A percentile compares a stretch with the other conserved stretches of the same genome.
phyloP scores from a whole-genome alignment of 805 yeast genomes.

The Wickerhamiella azyma region DNA sequence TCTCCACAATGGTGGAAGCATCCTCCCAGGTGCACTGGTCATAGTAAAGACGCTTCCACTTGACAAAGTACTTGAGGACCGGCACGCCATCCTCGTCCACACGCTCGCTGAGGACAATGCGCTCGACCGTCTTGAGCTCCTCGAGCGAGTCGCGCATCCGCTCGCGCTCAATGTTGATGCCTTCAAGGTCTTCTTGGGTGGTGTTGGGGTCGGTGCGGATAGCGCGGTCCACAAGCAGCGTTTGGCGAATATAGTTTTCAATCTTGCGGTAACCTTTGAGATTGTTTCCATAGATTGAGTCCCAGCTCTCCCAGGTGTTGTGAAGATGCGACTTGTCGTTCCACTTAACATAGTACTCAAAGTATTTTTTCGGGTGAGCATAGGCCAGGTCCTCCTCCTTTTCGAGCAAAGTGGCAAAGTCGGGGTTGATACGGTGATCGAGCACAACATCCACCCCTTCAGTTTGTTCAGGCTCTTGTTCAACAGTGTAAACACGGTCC shows the following conservation, averaged over 20 bases:
- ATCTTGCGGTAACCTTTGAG: slow-evolving; percentile 70
- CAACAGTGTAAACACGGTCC: slow-evolving; percentile 35
- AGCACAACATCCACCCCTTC: slow-evolving; percentile 38
- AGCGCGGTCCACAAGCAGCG: slow-evolving; percentile 57
- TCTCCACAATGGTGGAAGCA: slow-evolving; percentile 70
- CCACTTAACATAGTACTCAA: slow-evolving; percentile 65
- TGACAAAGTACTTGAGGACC: slow-evolving; percentile 68
- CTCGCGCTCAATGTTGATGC: slow-evolving; percentile 83
- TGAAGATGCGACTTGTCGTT: slow-evolving; percentile 75
- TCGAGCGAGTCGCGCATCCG: slow-evolving; percentile 68
- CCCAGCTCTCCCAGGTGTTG: slow-evolving; percentile 82
- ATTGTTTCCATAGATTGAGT: slow-evolving; percentile 22
- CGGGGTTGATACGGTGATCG: slow-evolving; percentile 36
- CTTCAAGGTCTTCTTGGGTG: slow-evolving; percentile 83
- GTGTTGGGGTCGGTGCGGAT: slow-evolving; percentile 67
- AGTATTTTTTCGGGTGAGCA: slow-evolving; percentile 44
- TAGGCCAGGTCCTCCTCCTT: slow-evolving; percentile 24
- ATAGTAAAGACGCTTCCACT: slow-evolving; percentile 87
- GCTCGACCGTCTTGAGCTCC: slow-evolving; percentile 75
- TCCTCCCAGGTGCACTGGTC: slow-evolving; percentile 97
- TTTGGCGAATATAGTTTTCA: slow-evolving; percentile 79
- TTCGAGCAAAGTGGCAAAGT: slow-evolving; percentile 23
- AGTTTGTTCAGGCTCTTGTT: slow-evolving; percentile 24
- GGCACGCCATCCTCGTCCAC: slow-evolving; percentile 42
- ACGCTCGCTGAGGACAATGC: slow-evolving; percentile 80